phyloP scores from a whole-genome alignment of 495 filamentous ascomycete genomes.

The Aspergillus avenaceus region DNA sequence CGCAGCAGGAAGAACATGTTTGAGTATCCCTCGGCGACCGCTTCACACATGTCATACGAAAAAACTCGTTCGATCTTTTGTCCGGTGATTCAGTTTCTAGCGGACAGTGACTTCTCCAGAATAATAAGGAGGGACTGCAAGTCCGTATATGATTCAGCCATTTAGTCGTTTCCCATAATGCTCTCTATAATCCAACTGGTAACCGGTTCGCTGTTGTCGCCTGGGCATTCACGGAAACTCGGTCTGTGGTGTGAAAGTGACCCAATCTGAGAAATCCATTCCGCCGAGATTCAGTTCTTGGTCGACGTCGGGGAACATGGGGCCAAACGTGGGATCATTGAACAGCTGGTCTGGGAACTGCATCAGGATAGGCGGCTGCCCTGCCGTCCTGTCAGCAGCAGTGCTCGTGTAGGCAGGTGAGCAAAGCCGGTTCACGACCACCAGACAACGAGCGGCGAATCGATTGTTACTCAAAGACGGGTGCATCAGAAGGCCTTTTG shows the following conservation, averaged over 20 bases:
- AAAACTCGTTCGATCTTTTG: not conserved
- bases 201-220: not conserved
- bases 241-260: conserved; percentile 32
- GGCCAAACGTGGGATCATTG: conserved; percentile 31
- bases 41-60: not conserved
- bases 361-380: conserved; percentile 28
- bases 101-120: not conserved
- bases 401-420: conserved; percentile 24
- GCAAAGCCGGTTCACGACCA: conserved; percentile 43
- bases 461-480: conserved; percentile 40
- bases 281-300: conserved; percentile 31
- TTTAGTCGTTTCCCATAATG: not conserved
- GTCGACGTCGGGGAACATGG: conserved; percentile 37
- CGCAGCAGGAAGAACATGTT: conserved; percentile 20
- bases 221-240: conserved; percentile 16
- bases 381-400: conserved; percentile 2
- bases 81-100: not conserved
- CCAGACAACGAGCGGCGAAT: conserved; percentile 39
- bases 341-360: conserved; percentile 42
- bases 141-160: too few species aligned
- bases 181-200: not conserved
- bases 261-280: conserved; percentile 47
- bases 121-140: not conserved
- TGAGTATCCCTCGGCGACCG: not conserved
- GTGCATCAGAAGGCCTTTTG: conserved; percentile 41